Base-by-base conservation (phyloP, 108 stramenopile genomes). In the Seminavis robusta region DNA sequence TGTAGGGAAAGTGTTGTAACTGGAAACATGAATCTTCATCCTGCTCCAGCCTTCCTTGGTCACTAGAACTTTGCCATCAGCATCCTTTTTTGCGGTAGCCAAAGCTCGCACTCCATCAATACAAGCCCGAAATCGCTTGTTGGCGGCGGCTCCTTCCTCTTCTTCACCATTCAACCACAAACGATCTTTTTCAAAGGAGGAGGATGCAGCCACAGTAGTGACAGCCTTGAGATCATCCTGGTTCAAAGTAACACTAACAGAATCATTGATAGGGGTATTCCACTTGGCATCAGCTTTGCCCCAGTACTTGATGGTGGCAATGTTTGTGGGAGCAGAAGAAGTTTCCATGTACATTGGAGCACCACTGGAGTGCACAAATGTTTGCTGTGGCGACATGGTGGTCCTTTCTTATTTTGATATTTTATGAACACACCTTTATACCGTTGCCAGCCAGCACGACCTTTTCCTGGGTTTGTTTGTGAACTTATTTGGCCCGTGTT, bases 281-380 rank as follows among this genome's bases (percentile, higher is more conserved):
- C 73, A 85, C 17, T 87, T 74, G 25, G 72, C 66, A 65, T 88
- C 81, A 40, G 81, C 86, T 69, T 98, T 98, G 45, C 97, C 97
- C 97, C 97, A 98, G 73, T 98, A 98, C 63, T 98, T 98, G 77
- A 98, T 90, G 71, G 87, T 88, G 30, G 97, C 97, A 42, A 98
- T 97, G 82, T 97, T 97, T 31, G 96, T 97, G 25, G 94, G 94
- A 33, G 94, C 94, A 28, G 87, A 87, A 17, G 92, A 84, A 13
- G 96, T 94, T 37, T 81, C 93, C 59, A 74, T 65, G 69, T 76
- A 72, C 29, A 90, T 82, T 16, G 73, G 65, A 40, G 44, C 49
- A 19, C 51, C 50, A 52, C 4, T 40, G 42, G 9, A 24, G 43
- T 9, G 49, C n/a, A 19, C 19, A 15, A 46, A 17, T n/a, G n/a